Evolutionary conservation across 495 filamentous ascomycete species (phyloP), one percentile per base, ranked within the genome.

Genomic region (Extremus antarcticus): DNA sequence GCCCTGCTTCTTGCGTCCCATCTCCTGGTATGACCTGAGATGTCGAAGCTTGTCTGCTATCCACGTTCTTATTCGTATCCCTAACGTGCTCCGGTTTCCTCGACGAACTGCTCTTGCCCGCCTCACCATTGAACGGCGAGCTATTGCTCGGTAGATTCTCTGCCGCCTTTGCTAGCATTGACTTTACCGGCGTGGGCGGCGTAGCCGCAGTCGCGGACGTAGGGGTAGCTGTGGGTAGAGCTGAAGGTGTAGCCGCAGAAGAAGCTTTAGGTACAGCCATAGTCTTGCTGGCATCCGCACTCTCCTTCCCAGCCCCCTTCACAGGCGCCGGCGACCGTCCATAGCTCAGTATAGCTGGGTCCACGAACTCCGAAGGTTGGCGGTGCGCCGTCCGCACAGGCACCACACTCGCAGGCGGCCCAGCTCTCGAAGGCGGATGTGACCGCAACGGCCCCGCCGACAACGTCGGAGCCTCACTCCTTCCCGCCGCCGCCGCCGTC

Each of bases 331-430:
- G 65, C 35, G 58, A 55, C 47, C 64, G 68, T 40, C 60, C 60
- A 53, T 70, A 61, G 56, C 67, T 71, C 40, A 72, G 54, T 19
- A 72, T 72, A 4, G 70, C 70, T 20, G 70, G 70, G 40, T 72
- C 70, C 4, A 69, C 59, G 51, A 72, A 70, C 10, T 47, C 50
- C 21, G 56, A 46, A 43, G 55, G 23, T 50, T 55, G 45, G 46
- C 3, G 53, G 8, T 45, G 41, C 41, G 41, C 29, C 29, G 35
- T 53, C 29, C 32, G 50, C 23, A 13, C 23, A 13, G 35, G 54
- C 29, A 22, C 53, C 24, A 2, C 25, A 17, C 40, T 50, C 25
- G 46, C 59, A 21, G 11, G 40, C 17, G 24, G 22, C 38, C 53
- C 43, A 17, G 43, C 47, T 22, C 29, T 35, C 13, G 29, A n/a